A percentile compares a stretch with the other conserved stretches of the same genome.
These are phyloP conservation scores for Cymbopogon flexuosus DNA, from an alignment of 202 grass and related monocot species.

Conservation along the genomic window DNA sequence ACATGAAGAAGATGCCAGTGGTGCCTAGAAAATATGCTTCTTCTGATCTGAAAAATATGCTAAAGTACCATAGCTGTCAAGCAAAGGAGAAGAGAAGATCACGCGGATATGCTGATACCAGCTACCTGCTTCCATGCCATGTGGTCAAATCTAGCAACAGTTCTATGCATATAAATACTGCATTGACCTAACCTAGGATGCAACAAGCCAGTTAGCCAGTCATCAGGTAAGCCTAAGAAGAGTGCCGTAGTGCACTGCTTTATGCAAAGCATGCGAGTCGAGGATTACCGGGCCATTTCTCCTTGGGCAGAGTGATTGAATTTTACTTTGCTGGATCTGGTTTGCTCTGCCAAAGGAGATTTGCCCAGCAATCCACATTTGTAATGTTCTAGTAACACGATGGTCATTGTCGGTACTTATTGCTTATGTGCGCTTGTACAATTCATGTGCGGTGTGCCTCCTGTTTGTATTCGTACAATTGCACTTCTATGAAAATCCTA, in stretches of 20 bases:
- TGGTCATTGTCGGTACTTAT: not conserved
- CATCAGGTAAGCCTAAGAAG: conserved; percentile 11
- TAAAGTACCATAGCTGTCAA: not conserved
- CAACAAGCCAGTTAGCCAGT: conserved; percentile 16
- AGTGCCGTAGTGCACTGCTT: not conserved
- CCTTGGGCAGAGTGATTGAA: conserved; percentile 43
- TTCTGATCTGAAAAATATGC: conserved; percentile 26
- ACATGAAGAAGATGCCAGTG: conserved; percentile 10
- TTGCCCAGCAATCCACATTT: conserved; percentile 50
- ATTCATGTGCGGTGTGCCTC: not conserved
- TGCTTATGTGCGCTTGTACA: not conserved
- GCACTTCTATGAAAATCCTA: not conserved
- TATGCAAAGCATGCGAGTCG: conserved; percentile 18
- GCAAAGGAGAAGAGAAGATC: conserved; percentile 30
- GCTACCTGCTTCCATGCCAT: not conserved
- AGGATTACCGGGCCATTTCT: conserved; percentile 45
- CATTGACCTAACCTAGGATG: conserved; percentile 15
- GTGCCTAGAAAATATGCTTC: conserved; percentile 30
- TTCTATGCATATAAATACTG: conserved; percentile 40
- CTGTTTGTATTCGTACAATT: not conserved
- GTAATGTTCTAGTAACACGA: not conserved
- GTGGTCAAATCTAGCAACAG: not conserved
- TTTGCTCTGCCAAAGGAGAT: conserved; percentile 47
- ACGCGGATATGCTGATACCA: conserved; percentile 38
- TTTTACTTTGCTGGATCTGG: not conserved